These are phyloP conservation scores for Ichthyophthirius multifiliis DNA, from an alignment of 169 alveolate genomes.

Conservation along the genomic window DNA sequence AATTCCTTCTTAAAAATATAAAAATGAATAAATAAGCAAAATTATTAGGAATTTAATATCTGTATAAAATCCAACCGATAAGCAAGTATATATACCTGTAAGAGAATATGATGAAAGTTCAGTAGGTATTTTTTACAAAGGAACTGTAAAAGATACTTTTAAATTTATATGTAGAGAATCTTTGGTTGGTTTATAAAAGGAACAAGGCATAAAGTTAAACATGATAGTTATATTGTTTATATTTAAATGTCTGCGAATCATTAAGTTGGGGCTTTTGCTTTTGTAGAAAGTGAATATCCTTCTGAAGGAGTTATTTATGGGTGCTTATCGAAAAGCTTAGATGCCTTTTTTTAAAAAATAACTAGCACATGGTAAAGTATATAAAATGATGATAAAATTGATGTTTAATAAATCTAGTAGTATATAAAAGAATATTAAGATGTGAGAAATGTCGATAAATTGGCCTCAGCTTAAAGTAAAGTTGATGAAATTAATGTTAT, in stretches of 20 bases:
- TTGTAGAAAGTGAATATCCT: background rate
- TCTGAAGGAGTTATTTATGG: background rate
- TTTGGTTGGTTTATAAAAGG: background rate
- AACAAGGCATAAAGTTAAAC: constrained; percentile 8
- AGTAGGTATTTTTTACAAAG: background rate
- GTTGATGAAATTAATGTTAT: constrained; percentile 50
- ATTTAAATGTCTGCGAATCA: background rate
- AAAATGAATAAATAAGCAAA: background rate
- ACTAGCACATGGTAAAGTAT: background rate
- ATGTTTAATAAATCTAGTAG: constrained; percentile 28
- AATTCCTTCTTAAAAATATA: no score
- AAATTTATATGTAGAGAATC: constrained; percentile 10
- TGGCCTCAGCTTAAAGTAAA: constrained; percentile 29
- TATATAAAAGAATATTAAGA: constrained; percentile 37
- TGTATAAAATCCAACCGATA: background rate
- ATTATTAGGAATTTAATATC: constrained; percentile 2
- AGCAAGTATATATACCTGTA: background rate
- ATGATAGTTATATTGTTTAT: background rate
- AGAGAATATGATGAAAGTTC: background rate
- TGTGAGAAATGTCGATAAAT: constrained; percentile 47
- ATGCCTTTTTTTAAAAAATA: background rate
- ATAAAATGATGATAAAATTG: constrained; percentile 33
- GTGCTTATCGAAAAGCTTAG: background rate
- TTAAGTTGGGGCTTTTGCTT: background rate
- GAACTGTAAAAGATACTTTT: constrained; percentile 13